Base-by-base conservation (phyloP, 1,284 basidiomycete genomes). In the Microstroma glucosiphilum region DNA sequence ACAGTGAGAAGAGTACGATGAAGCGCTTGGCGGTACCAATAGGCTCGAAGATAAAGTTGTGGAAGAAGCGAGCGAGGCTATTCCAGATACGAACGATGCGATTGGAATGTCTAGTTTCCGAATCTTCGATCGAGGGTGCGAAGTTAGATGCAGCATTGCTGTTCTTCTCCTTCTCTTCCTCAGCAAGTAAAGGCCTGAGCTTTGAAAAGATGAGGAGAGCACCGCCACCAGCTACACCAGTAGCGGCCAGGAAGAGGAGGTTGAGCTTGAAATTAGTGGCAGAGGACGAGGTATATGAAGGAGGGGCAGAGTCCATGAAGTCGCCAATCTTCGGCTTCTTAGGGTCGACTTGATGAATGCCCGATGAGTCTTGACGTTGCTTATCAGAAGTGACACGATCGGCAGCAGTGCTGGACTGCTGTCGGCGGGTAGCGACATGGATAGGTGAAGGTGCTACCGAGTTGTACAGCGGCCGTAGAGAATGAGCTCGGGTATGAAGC, bases 21-120 rank as follows among this genome's bases (percentile, higher is more conserved):
- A 98, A 97, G 30, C 94, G 86, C 60, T 85, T 82, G 12, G 88
- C 84, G 0, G 92, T 97, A 46, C 89, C 84, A 60, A 97, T 79
- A 1, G 92, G 94, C 77, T 97, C 92, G 83, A 89, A 85, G 72
- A 98, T 81, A 63, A 83, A 82, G 48, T 46, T 60, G 25, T 69
- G 61, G 2, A 76, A 23, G 21, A 21, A 26, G 13, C 40, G 25
- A 26, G 21, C 48, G 26, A 65, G 13, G 48, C 19, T n/a, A 37
- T 40, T 42, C 43, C 53, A 46, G 21, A 54, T 9, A 15, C 64
- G 56, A 6, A 59, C 46, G 23, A 62, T 11, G 0, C 46, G 60
- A 43, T 65, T 62, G 3, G 51, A 6, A 13, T 21, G 25, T 15
- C 21, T 21, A 13, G 17, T 23, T 7, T 54, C 51, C 13, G 26